Base-by-base conservation (phyloP, 306 rosid species). In the Vigna angularis region DNA sequence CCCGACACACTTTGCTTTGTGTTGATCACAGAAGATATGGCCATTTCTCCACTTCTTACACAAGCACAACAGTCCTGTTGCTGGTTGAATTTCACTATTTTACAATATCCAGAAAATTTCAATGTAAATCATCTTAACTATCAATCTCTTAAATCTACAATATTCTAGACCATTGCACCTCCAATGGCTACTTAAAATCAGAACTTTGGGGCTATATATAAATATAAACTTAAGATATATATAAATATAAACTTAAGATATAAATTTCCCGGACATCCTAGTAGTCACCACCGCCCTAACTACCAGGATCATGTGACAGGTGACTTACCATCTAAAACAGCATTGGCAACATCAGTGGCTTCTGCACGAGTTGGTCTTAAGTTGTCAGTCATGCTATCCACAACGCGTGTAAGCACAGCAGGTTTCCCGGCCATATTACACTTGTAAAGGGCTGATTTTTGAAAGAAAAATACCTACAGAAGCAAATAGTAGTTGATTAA, bases 391-490 rank as follows among this genome's bases (percentile, higher is more conserved):
- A 96, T 96, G 84, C 98, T 93, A 81, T 96, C 99, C 76, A 96
- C 99, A 77, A 96, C 99, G 66, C 98, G 99, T n/a, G 99, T 96
- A 70, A 96, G 86, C 68, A 96, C 99, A 15, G 99, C 98, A 79
- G 99, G 96, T 80, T 96, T 96, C 83, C 99, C 99, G 82, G 97
- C 98, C 99, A 96, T 96, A 80, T 93, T 96, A 85, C 99, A 96
- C 96, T 93, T 91, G 86, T 90, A 90, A 76, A 96, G 97, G 24
- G 99, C 98, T 65, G 98, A 91, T 64, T 96, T 96, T 85, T 96
- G 99, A 81, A 96, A 96, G 12, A 85, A 81, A 86, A 96, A 96
- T 55, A 96, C 99, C 99, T 96, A 80, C 70, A 89, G 57, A 66
- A 65, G 76, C 16, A 28, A 22, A 71, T 70, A 62, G 53, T 15